Evolutionary conservation across 257 asterid genomes (phyloP).

Genomic region (Gardenia jasminoides): DNA sequence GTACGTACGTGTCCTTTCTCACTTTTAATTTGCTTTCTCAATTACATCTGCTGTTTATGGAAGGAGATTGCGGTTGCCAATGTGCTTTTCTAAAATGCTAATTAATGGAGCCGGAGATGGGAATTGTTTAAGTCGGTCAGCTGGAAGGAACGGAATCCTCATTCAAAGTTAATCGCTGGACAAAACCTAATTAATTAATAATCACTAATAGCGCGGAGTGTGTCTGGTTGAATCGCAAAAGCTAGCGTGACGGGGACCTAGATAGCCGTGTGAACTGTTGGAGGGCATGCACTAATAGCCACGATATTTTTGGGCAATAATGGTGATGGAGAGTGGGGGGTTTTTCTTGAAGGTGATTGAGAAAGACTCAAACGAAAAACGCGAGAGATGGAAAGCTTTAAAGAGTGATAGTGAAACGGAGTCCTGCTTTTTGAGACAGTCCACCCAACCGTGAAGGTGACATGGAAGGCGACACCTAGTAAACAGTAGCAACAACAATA

Average conservation of each 20-base stretch:
- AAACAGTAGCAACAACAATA: not conserved
- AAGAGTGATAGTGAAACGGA: conserved; percentile 30
- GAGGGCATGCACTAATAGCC: not conserved
- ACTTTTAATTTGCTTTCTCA: conserved; percentile 13
- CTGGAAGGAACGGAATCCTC: not conserved
- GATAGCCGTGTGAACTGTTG: not conserved
- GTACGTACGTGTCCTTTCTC: not conserved
- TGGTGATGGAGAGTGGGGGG: conserved; percentile 23
- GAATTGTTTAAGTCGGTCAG: not conserved
- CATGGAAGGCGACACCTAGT: conserved; percentile 27
- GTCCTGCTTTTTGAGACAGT: conserved; percentile 40
- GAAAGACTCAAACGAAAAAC: conserved; percentile 14
- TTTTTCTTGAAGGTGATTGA: conserved; percentile 24
- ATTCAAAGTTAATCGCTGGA: not conserved
- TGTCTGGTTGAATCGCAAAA: not conserved
- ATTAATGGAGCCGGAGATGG: too few species aligned
- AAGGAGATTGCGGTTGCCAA: too few species aligned
- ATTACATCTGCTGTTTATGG: not conserved
- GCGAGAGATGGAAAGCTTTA: conserved; percentile 16
- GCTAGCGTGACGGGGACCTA: not conserved
- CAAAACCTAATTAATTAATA: not conserved
- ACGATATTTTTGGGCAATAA: conserved; percentile 26
- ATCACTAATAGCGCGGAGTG: not conserved
- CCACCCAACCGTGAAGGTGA: conserved; percentile 32
- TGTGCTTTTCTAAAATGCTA: too few species aligned